A percentile compares a stretch with the other conserved stretches of the same genome.
These are phyloP conservation scores for Gaultheria prostrata DNA, from an alignment of 148 eudicot species.

Conservation along the genomic window DNA sequence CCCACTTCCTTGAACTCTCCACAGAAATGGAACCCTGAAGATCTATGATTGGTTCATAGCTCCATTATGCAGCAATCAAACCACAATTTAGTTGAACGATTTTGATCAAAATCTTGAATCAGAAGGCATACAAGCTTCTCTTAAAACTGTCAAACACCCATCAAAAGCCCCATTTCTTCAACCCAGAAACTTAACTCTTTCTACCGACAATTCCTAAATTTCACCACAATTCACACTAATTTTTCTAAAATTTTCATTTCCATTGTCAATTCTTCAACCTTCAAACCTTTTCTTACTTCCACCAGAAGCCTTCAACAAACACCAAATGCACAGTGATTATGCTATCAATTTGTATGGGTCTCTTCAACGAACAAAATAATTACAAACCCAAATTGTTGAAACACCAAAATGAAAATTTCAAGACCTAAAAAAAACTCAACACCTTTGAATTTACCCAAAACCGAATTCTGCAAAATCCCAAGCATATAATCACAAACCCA, in stretches of 20 bases:
- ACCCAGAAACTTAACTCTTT: conserved; percentile 1
- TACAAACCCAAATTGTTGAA: background rate
- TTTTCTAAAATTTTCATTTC: background rate
- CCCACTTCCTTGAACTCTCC: conserved; percentile 23
- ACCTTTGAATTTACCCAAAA: background rate
- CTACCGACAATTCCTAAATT: background rate
- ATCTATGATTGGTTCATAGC: conserved; percentile 1
- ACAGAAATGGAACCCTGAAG: background rate
- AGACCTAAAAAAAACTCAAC: background rate
- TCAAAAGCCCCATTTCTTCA: background rate
- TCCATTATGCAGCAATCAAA: conserved; percentile 17
- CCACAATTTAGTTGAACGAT: background rate
- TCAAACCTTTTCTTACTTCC: background rate
- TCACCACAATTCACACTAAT: background rate
- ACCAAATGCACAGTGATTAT: background rate
- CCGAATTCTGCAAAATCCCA: background rate
- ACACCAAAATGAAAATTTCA: background rate
- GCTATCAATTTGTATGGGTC: background rate
- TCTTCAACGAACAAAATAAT: background rate
- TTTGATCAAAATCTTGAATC: background rate
- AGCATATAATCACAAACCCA: conserved; percentile 10
- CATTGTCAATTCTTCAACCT: background rate
- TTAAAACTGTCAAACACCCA: background rate
- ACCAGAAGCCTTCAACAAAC: conserved; percentile 12
- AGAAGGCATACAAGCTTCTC: conserved; percentile 6